Evolutionary conservation across 352 stramenopile genomes (phyloP).

Genomic region (Phytopythium oedochilum): DNA sequence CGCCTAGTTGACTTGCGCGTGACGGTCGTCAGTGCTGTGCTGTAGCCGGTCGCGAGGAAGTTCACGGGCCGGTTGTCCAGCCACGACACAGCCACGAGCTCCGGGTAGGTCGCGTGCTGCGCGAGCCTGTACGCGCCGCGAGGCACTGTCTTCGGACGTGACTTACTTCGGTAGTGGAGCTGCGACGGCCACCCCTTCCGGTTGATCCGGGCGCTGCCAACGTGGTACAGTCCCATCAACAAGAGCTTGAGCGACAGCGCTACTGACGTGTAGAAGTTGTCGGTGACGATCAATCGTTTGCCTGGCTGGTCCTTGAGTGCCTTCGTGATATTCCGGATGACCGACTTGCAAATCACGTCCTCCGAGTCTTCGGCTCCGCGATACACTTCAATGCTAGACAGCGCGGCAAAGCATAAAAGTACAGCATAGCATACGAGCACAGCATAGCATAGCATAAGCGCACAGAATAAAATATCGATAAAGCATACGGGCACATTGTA

Average conservation of each 20-base stretch:
- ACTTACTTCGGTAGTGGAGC: constrained; percentile 12
- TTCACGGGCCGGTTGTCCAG: constrained; percentile 11
- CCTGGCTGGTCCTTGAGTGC: neutral
- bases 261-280: constrained; percentile 12
- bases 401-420: constrained; percentile 7
- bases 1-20: neutral
- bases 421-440: neutral
- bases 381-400: constrained; percentile 11
- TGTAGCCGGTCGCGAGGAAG: constrained; percentile 11
- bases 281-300: constrained; percentile 8
- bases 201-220: constrained; percentile 9
- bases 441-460: neutral
- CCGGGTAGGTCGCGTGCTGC: constrained; percentile 2
- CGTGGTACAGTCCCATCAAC: constrained; percentile 7
- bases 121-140: constrained; percentile 11
- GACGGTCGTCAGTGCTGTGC: constrained; percentile 3
- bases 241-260: constrained; percentile 9
- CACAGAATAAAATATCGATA: constrained; percentile 5
- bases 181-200: constrained; percentile 8
- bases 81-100: constrained; percentile 8
- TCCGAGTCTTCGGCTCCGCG: constrained; percentile 1
- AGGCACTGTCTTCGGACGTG: constrained; percentile 5
- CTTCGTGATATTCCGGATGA: constrained; percentile 10
- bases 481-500: constrained; percentile 1
- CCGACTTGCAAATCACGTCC: neutral